Conservation (phyloP, 352 stramenopile genomes). For the Stramenopiles sp. region DNA sequence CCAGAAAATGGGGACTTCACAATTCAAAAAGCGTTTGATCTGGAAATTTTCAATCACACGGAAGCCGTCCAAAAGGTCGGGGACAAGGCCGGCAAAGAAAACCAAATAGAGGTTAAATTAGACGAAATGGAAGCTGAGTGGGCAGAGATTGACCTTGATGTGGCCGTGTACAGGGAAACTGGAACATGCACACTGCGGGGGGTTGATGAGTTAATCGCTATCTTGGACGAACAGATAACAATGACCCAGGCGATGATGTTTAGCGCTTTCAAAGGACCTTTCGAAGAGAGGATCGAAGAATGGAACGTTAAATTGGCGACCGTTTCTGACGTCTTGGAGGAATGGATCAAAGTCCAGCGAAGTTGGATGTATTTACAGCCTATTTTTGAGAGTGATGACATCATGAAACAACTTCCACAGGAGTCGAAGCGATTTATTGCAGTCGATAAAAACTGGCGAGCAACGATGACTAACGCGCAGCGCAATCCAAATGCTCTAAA, state of each 20-base stretch:
- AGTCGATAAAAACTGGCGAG: slow-evolving; percentile 81
- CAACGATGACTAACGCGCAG: slow-evolving; percentile 58
- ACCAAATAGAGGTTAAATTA: slow-evolving; percentile 73
- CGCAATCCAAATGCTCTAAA: slow-evolving; percentile 58
- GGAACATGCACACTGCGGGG: slow-evolving; percentile 78
- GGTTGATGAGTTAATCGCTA: slow-evolving; percentile 70
- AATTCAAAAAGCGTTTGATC: slow-evolving; percentile 34
- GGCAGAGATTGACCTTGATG: slow-evolving; percentile 50
- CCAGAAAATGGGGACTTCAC: slow-evolving; percentile 42
- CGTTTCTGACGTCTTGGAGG: slow-evolving; percentile 72
- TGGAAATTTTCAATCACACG: slow-evolving; percentile 58
- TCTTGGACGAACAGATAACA: slow-evolving; percentile 83
- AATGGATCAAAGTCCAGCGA: slow-evolving; percentile 77
- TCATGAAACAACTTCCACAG: slow-evolving; percentile 80
- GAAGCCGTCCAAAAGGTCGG: slow-evolving; percentile 66
- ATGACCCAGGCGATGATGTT: slow-evolving; percentile 85
- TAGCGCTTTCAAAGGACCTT: slow-evolving; percentile 77
- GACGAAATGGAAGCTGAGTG: slow-evolving; percentile 74
- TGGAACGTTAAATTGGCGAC: slow-evolving; percentile 65
- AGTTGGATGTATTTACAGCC: slow-evolving; percentile 86
- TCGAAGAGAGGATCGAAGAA: slow-evolving; percentile 69
- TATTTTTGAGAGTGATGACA: slow-evolving; percentile 81
- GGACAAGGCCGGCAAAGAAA: slow-evolving; percentile 77
- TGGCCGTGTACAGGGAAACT: slow-evolving; percentile 68
- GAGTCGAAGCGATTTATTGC: slow-evolving; percentile 78